phyloP scores from a whole-genome alignment of 2,329 filamentous ascomycete genomes.

The Lachnellula hyalina region DNA sequence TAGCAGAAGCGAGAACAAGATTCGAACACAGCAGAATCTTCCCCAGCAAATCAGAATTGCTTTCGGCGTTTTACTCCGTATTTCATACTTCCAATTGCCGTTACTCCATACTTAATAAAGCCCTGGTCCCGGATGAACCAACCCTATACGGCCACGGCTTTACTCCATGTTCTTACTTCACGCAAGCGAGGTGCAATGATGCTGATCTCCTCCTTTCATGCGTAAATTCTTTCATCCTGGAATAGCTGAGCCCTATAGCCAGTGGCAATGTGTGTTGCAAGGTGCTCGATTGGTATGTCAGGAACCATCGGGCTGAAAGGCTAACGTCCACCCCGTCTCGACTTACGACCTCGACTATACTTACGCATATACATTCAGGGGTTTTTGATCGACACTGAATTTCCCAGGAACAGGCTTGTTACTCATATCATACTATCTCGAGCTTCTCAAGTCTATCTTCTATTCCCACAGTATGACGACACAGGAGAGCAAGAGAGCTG shows the following conservation, averaged over 20 bases:
- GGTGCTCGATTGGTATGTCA: constrained; percentile 9
- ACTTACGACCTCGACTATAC: background rate
- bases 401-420: constrained; percentile 1
- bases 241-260: constrained; percentile 16
- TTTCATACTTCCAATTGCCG: background rate
- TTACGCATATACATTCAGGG: constrained; percentile 11
- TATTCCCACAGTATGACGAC: constrained; percentile 13
- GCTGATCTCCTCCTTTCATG: constrained; percentile 9
- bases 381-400: constrained; percentile 14
- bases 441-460: background rate
- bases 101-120: background rate
- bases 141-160: background rate
- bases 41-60: background rate
- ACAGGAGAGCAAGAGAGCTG: background rate
- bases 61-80: background rate
- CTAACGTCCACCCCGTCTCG: background rate
- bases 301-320: constrained; percentile 11
- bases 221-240: constrained; percentile 8
- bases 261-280: constrained; percentile 7
- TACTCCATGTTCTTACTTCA: constrained; percentile 7
- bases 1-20: background rate
- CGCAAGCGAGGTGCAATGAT: constrained; percentile 11
- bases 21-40: background rate
- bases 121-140: background rate
- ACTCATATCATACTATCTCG: background rate